These are phyloP conservation scores for Podospora sp. DNA, from an alignment of 495 filamentous ascomycete species.

Conservation along the genomic window DNA sequence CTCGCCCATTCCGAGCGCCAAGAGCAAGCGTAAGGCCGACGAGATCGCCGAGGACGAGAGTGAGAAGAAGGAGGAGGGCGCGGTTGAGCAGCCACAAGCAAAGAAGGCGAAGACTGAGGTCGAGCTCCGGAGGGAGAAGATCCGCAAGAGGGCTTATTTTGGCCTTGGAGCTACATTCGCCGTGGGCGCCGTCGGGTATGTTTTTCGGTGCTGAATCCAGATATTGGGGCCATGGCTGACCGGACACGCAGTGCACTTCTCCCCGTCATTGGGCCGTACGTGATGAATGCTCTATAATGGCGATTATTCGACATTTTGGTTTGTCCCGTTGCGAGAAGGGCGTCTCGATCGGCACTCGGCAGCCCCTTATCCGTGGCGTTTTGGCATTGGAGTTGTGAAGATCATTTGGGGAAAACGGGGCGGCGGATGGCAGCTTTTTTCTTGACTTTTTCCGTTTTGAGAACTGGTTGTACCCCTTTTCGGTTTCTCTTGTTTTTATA, in stretches of 20 bases:
- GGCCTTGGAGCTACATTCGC: slow-evolving; percentile 81
- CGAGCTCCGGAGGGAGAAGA: slow-evolving; percentile 78
- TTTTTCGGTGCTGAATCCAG: slow-evolving; percentile 28
- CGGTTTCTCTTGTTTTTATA: slow-evolving; percentile 22
- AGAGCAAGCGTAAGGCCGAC: slow-evolving; percentile 79
- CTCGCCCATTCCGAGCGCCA: slow-evolving; percentile 47
- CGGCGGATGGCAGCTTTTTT: slow-evolving; percentile 20
- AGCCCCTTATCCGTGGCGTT: not conserved
- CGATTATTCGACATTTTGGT: not conserved
- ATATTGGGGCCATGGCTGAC: slow-evolving; percentile 14
- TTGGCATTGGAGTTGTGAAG: slow-evolving; percentile 10
- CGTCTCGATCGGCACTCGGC: not conserved
- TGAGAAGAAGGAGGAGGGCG: slow-evolving; percentile 47
- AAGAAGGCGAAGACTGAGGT: slow-evolving; percentile 79
- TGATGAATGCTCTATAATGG: slow-evolving; percentile 49
- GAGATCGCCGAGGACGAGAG: slow-evolving; percentile 60
- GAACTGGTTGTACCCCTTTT: slow-evolving; percentile 19
- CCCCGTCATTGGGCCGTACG: slow-evolving; percentile 60
- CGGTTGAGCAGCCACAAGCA: slow-evolving; percentile 57
- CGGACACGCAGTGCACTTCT: slow-evolving; percentile 28
- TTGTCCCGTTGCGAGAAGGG: not conserved
- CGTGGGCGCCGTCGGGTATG: slow-evolving; percentile 73
- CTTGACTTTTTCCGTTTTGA: not conserved
- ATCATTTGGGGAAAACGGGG: slow-evolving; percentile 13
- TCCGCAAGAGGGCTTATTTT: slow-evolving; percentile 78